These are phyloP conservation scores for Arbutus unedo DNA, from an alignment of 148 eudicot species.

Conservation along the genomic window DNA sequence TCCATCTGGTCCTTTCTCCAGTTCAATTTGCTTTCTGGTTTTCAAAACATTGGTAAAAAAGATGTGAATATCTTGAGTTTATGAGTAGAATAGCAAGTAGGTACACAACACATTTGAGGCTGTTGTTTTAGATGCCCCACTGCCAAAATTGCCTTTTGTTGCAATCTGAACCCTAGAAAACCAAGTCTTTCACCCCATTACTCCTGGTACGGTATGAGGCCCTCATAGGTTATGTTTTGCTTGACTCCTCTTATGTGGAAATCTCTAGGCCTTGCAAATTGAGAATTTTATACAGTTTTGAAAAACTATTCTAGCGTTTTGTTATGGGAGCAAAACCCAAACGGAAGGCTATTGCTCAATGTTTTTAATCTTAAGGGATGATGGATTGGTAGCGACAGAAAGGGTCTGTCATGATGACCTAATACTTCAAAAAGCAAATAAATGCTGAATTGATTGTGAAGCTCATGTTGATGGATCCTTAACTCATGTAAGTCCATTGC, in stretches of 20 bases:
- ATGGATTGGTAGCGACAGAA: too few relatives aligned
- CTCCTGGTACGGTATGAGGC: neutral
- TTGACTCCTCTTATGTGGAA: neutral
- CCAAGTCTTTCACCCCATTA: neutral
- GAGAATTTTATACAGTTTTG: neutral
- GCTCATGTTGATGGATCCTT: neutral
- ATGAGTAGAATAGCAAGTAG: neutral
- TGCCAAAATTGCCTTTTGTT: neutral
- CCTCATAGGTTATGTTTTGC: neutral
- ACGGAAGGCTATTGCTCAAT: neutral
- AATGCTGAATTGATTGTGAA: neutral
- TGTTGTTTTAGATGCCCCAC: neutral
- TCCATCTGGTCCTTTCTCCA: too few relatives aligned
- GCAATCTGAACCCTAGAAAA: neutral
- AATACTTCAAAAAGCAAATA: neutral
- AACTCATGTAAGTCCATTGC: neutral
- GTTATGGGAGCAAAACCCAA: neutral
- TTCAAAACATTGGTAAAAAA: neutral
- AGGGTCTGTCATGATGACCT: neutral
- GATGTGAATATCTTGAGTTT: neutral
- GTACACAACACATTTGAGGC: neutral
- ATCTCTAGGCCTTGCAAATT: neutral
- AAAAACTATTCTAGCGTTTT: neutral
- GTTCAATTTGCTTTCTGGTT: too few relatives aligned
- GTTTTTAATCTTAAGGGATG: neutral